Evolutionary conservation across 306 rosid species (phyloP).

Genomic region (Acacia acuminata): DNA sequence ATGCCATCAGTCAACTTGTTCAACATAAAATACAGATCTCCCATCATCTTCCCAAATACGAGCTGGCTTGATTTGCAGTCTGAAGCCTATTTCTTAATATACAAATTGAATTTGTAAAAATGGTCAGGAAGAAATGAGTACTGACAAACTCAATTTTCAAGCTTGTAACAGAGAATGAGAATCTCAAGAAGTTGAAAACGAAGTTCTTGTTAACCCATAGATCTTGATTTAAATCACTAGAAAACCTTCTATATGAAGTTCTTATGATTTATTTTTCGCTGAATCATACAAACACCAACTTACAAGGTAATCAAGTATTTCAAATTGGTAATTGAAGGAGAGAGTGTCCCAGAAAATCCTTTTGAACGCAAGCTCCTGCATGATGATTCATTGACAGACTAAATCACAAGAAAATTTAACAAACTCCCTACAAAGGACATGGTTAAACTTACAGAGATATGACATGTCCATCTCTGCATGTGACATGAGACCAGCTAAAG

Average conservation of each 20-base stretch:
- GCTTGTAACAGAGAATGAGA: not conserved
- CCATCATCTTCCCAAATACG: not conserved
- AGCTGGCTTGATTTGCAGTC: not conserved
- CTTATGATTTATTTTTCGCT: not conserved
- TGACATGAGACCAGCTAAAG: slow-evolving; percentile 80
- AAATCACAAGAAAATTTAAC: slow-evolving; percentile 23
- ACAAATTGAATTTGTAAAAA: not conserved
- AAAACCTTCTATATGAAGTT: not conserved
- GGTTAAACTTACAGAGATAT: slow-evolving; percentile 73
- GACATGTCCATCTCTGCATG: slow-evolving; percentile 76
- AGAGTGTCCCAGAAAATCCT: slow-evolving; percentile 81
- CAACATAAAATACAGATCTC: not conserved
- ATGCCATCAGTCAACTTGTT: no score
- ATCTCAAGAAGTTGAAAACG: not conserved
- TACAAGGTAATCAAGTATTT: slow-evolving; percentile 78
- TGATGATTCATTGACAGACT: slow-evolving; percentile 28
- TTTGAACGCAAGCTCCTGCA: slow-evolving; percentile 77
- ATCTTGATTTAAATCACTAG: not conserved
- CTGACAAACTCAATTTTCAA: not conserved
- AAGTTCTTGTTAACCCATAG: not conserved
- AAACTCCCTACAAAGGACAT: not conserved
- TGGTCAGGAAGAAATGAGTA: not conserved
- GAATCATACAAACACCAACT: slow-evolving; percentile 37
- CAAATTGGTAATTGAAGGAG: slow-evolving; percentile 74
- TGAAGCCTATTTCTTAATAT: not conserved